phyloP scores from a whole-genome alignment of 345 rosid species.

The Clausena lansium region DNA sequence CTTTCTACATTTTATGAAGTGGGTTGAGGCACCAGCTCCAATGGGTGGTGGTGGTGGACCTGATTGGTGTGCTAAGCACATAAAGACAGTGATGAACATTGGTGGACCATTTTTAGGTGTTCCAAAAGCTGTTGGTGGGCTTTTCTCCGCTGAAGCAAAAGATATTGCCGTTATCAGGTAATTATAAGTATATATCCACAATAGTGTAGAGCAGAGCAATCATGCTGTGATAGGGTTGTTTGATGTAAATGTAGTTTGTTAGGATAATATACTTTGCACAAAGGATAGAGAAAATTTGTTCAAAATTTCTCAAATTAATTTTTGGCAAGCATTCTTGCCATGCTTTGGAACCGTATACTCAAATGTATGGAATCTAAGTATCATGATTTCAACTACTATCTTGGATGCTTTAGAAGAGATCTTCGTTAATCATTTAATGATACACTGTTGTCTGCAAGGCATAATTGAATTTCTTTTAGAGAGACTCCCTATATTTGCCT shows the following conservation, averaged over 20 bases:
- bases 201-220: not conserved
- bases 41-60: slow-evolving; percentile 98
- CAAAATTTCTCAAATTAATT: slow-evolving; percentile 1
- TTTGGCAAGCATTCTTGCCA: not conserved
- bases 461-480: not conserved
- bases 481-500: not conserved
- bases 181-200: not conserved
- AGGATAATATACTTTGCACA: not conserved
- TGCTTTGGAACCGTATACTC: not conserved
- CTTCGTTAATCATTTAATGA: not conserved
- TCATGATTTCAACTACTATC: not conserved
- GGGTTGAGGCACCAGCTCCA: slow-evolving; percentile 99
- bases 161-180: slow-evolving; percentile 97
- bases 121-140: slow-evolving; percentile 84
- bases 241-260: not conserved
- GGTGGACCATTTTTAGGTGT: slow-evolving; percentile 97
- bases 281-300: not conserved
- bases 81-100: slow-evolving; percentile 88
- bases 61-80: slow-evolving; percentile 92
- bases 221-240: slow-evolving; percentile 6
- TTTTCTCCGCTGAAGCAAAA: slow-evolving; percentile 93
- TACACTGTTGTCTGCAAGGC: not conserved
- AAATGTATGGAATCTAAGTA: not conserved
- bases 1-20: slow-evolving; percentile 94
- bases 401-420: not conserved